Base-by-base conservation (phyloP, 1,139 yeast genomes). In the Lizanozyma gosingica region DNA sequence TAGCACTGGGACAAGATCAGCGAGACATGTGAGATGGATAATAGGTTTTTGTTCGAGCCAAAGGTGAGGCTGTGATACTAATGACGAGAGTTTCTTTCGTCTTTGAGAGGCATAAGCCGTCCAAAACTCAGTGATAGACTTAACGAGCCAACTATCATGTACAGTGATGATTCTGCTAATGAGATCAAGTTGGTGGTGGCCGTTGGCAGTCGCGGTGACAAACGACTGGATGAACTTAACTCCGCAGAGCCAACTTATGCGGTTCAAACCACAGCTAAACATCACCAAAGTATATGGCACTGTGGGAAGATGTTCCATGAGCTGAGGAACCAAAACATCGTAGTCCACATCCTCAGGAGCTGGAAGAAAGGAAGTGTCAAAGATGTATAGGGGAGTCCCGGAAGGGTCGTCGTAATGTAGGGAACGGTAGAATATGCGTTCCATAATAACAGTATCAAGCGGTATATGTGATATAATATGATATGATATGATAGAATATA, bases 101-200 rank as follows among this genome's bases (percentile, higher is more conserved):
- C 42, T 41, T 8, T 41, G 45, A 15, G 37, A 34, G 9, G 33
- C 34, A 18, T 37, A 35, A 14, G 34, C 37, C 15, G 33, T 29
- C n/a, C 17, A 33, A 43, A 87, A 75, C 43, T 86, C 92, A 16
- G 86, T 75, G 33, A 88, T 73, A 0, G 95, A 83, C 50, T 88
- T 78, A 15, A 87, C 76, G 63, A 92, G 77, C 92, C 96, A 88
- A 40, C 86, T 83, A 52, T 90, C 97, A 59, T 92, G 97, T 3
- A 92, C 95, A 35, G 90, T 74, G 48, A 83, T 3, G 87, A 67
- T 51, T 78, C 81, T 40, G 66, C 65, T 40, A 88, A 62, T 41
- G 75, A 60, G 34, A 53, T 46, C 34, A 64, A 67, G 44, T 75
- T 74, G 44, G 75, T 73, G 40, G 73, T 67, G 14, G 72, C 71